phyloP scores from a whole-genome alignment of 345 rosid species.

The Populus nigra region DNA sequence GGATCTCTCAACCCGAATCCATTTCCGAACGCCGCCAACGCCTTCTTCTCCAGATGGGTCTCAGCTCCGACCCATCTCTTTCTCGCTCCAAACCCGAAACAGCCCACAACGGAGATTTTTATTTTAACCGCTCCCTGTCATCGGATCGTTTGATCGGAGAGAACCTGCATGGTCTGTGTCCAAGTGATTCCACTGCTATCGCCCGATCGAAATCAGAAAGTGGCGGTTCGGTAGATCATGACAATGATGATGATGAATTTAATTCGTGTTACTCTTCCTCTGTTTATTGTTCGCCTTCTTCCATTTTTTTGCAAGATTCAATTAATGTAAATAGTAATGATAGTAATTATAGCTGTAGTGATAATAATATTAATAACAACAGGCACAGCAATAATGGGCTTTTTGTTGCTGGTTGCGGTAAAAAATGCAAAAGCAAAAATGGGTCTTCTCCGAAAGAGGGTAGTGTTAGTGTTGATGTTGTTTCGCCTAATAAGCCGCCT shows the following conservation, averaged over 20 bases:
- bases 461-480: not conserved
- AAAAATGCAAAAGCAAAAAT: conserved; percentile 1
- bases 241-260: conserved; percentile 23
- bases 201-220: conserved; percentile 57
- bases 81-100: conserved; percentile 43
- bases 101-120: conserved; percentile 19
- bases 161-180: conserved; percentile 8
- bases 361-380: conserved; percentile 1
- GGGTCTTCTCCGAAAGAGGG: conserved; percentile 19
- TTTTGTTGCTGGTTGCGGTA: not conserved
- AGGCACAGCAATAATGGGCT: not conserved
- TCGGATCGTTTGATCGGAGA: conserved; percentile 32
- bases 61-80: conserved; percentile 44
- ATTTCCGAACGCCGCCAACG: conserved; percentile 70
- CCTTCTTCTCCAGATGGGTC: conserved; percentile 63
- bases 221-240: conserved; percentile 8
- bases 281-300: conserved; percentile 29
- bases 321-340: conserved; percentile 18
- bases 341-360: conserved; percentile 1
- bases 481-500: conserved; percentile 38
- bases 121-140: conserved; percentile 40
- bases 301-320: conserved; percentile 28
- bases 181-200: conserved; percentile 17
- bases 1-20: conserved; percentile 78
- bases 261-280: conserved; percentile 21